These are phyloP conservation scores for Rhazya stricta DNA, from an alignment of 257 asterid genomes.

Conservation along the genomic window DNA sequence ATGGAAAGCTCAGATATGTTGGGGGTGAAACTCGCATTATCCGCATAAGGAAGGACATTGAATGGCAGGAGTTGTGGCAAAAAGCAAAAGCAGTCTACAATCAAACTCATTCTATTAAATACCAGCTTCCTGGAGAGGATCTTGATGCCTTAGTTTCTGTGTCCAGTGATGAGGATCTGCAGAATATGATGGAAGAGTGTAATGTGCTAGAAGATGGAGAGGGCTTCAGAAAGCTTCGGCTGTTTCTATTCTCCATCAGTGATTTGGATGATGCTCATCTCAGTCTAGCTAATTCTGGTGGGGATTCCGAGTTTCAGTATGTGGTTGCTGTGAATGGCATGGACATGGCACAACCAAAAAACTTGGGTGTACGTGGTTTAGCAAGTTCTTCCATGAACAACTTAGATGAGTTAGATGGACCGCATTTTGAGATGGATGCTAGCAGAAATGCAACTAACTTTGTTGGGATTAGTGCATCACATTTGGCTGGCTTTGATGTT, in stretches of 20 bases:
- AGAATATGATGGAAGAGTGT: constrained; percentile 95
- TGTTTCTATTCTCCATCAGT: constrained; percentile 63
- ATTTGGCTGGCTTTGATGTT: constrained; percentile 33
- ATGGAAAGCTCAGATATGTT: constrained; percentile 85
- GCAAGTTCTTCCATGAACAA: constrained; percentile 49
- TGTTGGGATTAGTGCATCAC: constrained; percentile 33
- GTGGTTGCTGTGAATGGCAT: constrained; percentile 78
- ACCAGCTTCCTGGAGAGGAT: constrained; percentile 97
- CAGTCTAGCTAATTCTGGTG: constrained; percentile 46
- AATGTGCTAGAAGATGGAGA: constrained; percentile 48
- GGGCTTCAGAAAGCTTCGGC: constrained; percentile 58
- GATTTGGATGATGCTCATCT: constrained; percentile 70
- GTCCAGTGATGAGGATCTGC: constrained; percentile 76
- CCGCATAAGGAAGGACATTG: constrained; percentile 60
- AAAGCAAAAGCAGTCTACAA: constrained; percentile 51
- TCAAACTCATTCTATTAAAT: constrained; percentile 55
- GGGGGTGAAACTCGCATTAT: constrained; percentile 95
- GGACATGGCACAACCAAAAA: constrained; percentile 45
- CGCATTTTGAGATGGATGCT: constrained; percentile 36
- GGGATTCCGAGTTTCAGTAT: constrained; percentile 69
- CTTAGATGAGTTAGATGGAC: constrained; percentile 48
- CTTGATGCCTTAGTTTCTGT: constrained; percentile 89
- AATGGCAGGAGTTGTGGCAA: constrained; percentile 65
- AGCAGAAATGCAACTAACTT: constrained; percentile 35
- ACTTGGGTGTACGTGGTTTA: constrained; percentile 38